phyloP scores from a whole-genome alignment of 805 yeast genomes.

The Myxozyma sirexii region DNA sequence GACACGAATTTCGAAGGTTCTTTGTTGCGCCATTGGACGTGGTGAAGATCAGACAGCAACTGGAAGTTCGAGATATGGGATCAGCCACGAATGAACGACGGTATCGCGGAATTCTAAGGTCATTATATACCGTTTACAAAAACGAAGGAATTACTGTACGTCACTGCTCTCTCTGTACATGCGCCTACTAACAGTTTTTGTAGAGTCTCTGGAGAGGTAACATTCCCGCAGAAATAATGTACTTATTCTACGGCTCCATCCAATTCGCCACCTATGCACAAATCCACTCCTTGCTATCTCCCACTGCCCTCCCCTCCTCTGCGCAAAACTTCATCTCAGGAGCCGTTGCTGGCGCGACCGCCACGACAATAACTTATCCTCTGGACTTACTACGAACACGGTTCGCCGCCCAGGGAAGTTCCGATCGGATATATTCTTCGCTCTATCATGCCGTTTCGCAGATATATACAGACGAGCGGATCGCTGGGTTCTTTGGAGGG shows the following conservation, averaged over 20 bases:
- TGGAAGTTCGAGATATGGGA: conserved; percentile 45
- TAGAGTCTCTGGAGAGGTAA: conserved; percentile 80
- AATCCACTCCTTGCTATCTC: conserved; percentile 37
- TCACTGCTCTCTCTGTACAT: background rate
- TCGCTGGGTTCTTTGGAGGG: conserved; percentile 55
- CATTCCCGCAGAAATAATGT: conserved; percentile 86
- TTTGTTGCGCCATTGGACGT: conserved; percentile 79
- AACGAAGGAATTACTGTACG: conserved; percentile 62
- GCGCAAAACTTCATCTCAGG: conserved; percentile 65
- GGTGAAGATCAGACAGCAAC: conserved; percentile 72
- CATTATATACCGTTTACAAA: conserved; percentile 50
- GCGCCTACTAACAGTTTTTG: too few species aligned
- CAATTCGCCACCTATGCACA: conserved; percentile 77
- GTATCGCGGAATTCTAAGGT: conserved; percentile 28
- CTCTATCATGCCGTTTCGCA: conserved; percentile 39
- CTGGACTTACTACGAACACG: conserved; percentile 87
- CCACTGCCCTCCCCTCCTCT: conserved; percentile 25
- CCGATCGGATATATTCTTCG: conserved; percentile 37
- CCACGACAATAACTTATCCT: conserved; percentile 81
- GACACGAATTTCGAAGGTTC: too few species aligned
- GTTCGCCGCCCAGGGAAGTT: conserved; percentile 63
- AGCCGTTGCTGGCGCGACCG: conserved; percentile 70
- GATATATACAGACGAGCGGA: conserved; percentile 49
- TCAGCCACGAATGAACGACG: background rate
- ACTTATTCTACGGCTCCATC: conserved; percentile 77